These are phyloP conservation scores for Bipolaris bicolor DNA, from an alignment of 2,329 filamentous ascomycete genomes.

Conservation along the genomic window DNA sequence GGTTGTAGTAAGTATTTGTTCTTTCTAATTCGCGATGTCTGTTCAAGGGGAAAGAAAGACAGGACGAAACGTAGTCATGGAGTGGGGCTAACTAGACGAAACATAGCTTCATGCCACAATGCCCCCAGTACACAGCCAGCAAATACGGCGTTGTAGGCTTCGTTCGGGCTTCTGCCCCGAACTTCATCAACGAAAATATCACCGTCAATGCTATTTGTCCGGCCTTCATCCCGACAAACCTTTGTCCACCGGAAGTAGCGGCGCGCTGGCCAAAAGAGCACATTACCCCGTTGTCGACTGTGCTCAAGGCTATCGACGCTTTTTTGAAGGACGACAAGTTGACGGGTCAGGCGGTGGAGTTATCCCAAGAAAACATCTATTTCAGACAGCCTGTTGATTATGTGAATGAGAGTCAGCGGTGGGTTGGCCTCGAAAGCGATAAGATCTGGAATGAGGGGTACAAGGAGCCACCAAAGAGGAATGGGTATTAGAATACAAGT, in stretches of 20 bases:
- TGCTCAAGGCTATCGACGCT: constrained; percentile 49
- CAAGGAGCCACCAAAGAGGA: constrained; percentile 31
- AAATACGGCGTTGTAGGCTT: constrained; percentile 54
- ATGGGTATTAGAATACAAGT: constrained; percentile 18
- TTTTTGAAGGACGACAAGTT: constrained; percentile 43
- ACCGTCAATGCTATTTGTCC: constrained; percentile 52
- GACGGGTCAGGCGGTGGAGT: constrained; percentile 52
- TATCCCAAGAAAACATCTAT: constrained; percentile 50
- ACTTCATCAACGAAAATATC: constrained; percentile 44
- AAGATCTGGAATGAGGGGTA: constrained; percentile 44
- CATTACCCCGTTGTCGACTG: constrained; percentile 50
- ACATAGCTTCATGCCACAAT: constrained; percentile 33
- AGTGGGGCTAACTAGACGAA: background rate
- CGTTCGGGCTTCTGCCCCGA: constrained; percentile 43
- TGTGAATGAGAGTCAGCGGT: constrained; percentile 51
- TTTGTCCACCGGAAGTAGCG: constrained; percentile 48
- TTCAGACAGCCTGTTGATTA: constrained; percentile 50
- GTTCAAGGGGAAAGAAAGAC: too few relatives aligned
- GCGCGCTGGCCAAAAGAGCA: constrained; percentile 49
- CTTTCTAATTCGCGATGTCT: too few relatives aligned
- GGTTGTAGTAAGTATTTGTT: constrained; percentile 41
- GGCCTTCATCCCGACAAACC: constrained; percentile 48
- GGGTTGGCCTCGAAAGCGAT: constrained; percentile 41
- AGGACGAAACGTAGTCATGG: background rate
- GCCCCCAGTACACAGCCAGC: constrained; percentile 51